These are phyloP conservation scores for Achaetomium macrosporum DNA, from an alignment of 2,329 filamentous ascomycete species.

Conservation along the genomic window DNA sequence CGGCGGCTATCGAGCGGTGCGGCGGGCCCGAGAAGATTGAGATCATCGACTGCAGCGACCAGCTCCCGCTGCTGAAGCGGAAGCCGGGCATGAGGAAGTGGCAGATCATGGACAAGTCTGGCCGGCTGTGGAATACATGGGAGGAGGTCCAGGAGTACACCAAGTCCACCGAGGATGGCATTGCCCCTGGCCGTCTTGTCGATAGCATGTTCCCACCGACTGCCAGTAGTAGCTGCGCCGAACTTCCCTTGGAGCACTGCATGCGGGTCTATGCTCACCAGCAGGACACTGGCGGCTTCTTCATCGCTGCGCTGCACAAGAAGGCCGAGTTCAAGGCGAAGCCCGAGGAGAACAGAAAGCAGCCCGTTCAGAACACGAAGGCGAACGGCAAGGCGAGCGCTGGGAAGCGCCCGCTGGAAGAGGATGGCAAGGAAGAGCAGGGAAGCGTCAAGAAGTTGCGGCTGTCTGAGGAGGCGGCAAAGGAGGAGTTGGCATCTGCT, in stretches of 20 bases:
- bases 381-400: slow-evolving; percentile 24
- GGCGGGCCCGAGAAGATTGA: slow-evolving; percentile 76
- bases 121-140: slow-evolving; percentile 74
- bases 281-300: slow-evolving; percentile 96
- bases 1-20: slow-evolving; percentile 82
- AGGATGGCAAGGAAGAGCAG: slow-evolving; percentile 29
- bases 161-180: slow-evolving; percentile 52
- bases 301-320: slow-evolving; percentile 94
- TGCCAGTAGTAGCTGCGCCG: slow-evolving; percentile 45
- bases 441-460: slow-evolving; percentile 39
- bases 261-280: slow-evolving; percentile 92
- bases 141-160: slow-evolving; percentile 69
- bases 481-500: slow-evolving; percentile 9
- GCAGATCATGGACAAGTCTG: slow-evolving; percentile 86
- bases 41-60: slow-evolving; percentile 75
- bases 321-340: slow-evolving; percentile 75
- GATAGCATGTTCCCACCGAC: slow-evolving; percentile 78
- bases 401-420: slow-evolving; percentile 32
- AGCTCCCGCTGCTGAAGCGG: slow-evolving; percentile 71
- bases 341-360: slow-evolving; percentile 56
- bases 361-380: slow-evolving; percentile 17
- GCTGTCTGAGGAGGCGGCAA: slow-evolving; percentile 26
- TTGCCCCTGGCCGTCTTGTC: slow-evolving; percentile 60
- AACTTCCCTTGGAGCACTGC: slow-evolving; percentile 79
- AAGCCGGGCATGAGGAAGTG: slow-evolving; percentile 71